A percentile compares a stretch with the other conserved stretches of the same genome.
Evolutionary conservation across 2,329 filamentous ascomycete genomes (phyloP).

Genomic region (Akanthomyces lecanii): DNA sequence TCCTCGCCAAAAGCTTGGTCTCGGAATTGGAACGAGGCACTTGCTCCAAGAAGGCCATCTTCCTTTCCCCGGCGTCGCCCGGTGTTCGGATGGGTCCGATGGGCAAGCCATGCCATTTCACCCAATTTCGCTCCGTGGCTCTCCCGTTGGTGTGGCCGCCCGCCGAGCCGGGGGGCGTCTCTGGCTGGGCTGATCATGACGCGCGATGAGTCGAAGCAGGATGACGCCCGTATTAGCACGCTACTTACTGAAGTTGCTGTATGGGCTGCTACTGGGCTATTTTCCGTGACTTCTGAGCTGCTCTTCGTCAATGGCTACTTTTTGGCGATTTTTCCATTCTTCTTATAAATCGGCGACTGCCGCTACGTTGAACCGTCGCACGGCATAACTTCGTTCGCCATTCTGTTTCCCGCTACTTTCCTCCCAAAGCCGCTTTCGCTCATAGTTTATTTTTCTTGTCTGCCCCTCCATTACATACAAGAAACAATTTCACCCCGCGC

Average conservation of each 20-base stretch:
- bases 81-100: constrained; percentile 12
- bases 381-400: not conserved
- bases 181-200: constrained; percentile 5
- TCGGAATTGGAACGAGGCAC: not conserved
- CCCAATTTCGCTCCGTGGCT: not conserved
- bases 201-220: constrained; percentile 8
- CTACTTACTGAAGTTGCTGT: not conserved
- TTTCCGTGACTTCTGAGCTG: not conserved
- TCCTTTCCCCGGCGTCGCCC: not conserved
- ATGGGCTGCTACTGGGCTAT: not conserved
- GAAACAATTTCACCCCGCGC: not conserved
- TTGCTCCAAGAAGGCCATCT: not conserved
- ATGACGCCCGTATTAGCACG: constrained; percentile 5
- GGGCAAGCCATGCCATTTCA: not conserved
- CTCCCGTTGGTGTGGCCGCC: not conserved
- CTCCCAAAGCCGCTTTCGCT: constrained; percentile 8
- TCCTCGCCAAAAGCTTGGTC: not conserved
- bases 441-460: not conserved
- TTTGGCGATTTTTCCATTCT: not conserved
- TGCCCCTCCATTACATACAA: constrained; percentile 15
- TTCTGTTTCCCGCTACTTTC: not conserved
- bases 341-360: not conserved
- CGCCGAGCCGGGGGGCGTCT: not conserved
- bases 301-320: not conserved
- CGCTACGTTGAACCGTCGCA: not conserved